phyloP scores from a whole-genome alignment of 2,329 filamentous ascomycete genomes.

The Cryphonectria carpinicola region DNA sequence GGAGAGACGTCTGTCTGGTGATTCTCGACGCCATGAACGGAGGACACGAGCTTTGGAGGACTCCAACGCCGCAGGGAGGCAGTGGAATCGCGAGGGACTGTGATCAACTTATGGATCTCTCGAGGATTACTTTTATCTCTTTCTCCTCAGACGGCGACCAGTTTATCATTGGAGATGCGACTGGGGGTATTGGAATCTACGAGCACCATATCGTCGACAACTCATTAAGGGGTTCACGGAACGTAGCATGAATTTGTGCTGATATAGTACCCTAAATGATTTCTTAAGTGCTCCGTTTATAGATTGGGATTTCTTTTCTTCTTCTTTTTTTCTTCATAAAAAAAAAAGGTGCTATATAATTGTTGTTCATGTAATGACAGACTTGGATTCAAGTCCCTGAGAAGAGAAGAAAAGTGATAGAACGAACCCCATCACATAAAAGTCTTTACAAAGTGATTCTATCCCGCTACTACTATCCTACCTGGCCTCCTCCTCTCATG shows the following conservation, averaged over 20 bases:
- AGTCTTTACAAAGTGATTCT: background rate
- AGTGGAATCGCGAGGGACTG: constrained; percentile 38
- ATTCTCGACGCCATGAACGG: constrained; percentile 42
- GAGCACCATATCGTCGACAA: constrained; percentile 27
- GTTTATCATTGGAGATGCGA: constrained; percentile 41
- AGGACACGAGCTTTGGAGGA: constrained; percentile 44
- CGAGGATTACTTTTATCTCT: constrained; percentile 41
- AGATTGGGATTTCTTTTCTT: no score
- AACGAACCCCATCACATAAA: background rate
- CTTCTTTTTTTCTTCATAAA: no score
- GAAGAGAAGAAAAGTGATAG: no score
- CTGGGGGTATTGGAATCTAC: constrained; percentile 42
- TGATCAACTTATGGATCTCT: constrained; percentile 40
- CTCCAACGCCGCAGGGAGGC: constrained; percentile 35
- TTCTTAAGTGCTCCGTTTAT: no score
- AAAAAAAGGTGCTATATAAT: no score
- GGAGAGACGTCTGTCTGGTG: constrained; percentile 33
- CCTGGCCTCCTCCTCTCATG: background rate
- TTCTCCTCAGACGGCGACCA: constrained; percentile 44
- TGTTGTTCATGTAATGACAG: no score
- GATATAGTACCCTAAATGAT: no score
- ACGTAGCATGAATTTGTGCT: no score
- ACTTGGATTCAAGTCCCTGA: no score
- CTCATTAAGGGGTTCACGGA: background rate
- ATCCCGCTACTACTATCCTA: background rate